Percentiles rank a stretch among this genome's conserved stretches.
Evolutionary conservation across 169 alveolate genomes (phyloP).

Genomic region (Cryptosporidium bovis): DNA sequence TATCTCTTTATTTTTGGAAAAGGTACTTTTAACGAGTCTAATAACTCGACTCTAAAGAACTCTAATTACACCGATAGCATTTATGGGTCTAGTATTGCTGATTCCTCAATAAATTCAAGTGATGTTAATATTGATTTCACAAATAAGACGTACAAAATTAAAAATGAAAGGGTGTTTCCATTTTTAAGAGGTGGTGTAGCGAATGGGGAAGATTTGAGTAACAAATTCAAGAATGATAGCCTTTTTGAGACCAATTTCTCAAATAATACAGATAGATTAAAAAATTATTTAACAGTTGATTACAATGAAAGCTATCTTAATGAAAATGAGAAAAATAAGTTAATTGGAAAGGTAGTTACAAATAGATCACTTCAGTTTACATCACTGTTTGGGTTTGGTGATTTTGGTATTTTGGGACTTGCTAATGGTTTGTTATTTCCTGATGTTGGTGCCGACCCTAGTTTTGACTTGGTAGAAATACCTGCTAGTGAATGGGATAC

Average conservation of each 20-base stretch:
- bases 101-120: not conserved
- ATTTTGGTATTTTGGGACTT: not conserved
- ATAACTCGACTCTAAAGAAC: not conserved
- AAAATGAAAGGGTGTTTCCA: constrained; percentile 14
- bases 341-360: too few species aligned
- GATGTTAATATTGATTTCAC: not conserved
- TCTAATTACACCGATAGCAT: not conserved
- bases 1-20: not conserved
- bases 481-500: not conserved
- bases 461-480: too few species aligned
- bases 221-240: not conserved
- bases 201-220: constrained; percentile 4
- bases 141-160: not conserved
- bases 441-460: constrained; percentile 3
- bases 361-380: constrained; percentile 50
- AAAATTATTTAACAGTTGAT: constrained; percentile 2
- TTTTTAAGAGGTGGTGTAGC: constrained; percentile 29
- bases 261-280: constrained; percentile 22
- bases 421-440: not conserved
- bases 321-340: not conserved
- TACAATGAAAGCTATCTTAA: not conserved
- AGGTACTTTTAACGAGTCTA: constrained; percentile 6
- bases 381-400: constrained; percentile 19
- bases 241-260: not conserved
- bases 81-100: not conserved